Evolutionary conservation across 768 basidiomycete genomes (phyloP).

Genomic region (Daedalea quercina): DNA sequence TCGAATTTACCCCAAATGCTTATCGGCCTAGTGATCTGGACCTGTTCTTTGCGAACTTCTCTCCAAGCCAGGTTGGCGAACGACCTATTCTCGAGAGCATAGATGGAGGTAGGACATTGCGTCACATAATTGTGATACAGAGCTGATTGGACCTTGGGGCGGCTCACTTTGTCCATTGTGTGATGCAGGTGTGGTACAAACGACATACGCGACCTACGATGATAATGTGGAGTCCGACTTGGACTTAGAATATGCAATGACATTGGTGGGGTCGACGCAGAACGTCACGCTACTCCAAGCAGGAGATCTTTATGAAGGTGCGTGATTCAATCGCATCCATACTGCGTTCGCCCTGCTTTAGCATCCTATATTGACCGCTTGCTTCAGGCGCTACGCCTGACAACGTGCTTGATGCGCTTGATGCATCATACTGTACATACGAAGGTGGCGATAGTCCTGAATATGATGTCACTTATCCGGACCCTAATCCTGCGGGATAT

Average conservation of each 20-base stretch:
- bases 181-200: conserved; percentile 31
- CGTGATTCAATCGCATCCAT: not conserved
- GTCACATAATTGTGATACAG: not conserved
- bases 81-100: conserved; percentile 30
- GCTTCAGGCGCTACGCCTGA: conserved; percentile 33
- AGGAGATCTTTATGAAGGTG: conserved; percentile 16
- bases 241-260: conserved; percentile 66
- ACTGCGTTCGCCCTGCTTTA: not conserved
- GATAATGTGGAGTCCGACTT: conserved; percentile 62
- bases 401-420: conserved; percentile 40
- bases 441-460: conserved; percentile 37
- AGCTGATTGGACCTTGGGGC: not conserved
- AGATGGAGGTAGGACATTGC: conserved; percentile 25
- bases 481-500: conserved; percentile 15
- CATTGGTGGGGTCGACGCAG: conserved; percentile 24
- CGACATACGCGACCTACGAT: conserved; percentile 32
- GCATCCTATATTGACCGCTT: not conserved
- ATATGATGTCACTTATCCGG: conserved; percentile 36
- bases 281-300: conserved; percentile 20
- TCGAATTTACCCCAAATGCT: conserved; percentile 37
- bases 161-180: no score
- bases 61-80: conserved; percentile 30
- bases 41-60: conserved; percentile 36
- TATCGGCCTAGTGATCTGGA: conserved; percentile 37
- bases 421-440: conserved; percentile 35